A percentile compares a stretch with the other conserved stretches of the same genome.
phyloP scores from a whole-genome alignment of 1,284 basidiomycete species.

The Pseudozyma pruni region DNA sequence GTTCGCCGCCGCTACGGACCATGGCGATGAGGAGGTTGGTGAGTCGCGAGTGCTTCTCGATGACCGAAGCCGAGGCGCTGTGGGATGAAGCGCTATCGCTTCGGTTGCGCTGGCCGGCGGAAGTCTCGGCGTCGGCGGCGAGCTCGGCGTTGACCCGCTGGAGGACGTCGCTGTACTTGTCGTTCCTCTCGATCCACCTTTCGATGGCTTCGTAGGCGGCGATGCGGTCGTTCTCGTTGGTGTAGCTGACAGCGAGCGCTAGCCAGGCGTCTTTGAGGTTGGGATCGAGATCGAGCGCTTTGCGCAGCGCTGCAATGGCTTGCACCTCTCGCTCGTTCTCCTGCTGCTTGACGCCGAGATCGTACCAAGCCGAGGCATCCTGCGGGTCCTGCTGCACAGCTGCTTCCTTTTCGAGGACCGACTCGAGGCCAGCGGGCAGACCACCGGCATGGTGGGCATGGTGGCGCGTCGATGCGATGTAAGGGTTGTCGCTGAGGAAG shows the following conservation, averaged over 20 bases:
- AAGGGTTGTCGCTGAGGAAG: conserved; percentile 64
- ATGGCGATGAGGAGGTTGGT: conserved; percentile 68
- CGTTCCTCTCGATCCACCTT: conserved; percentile 76
- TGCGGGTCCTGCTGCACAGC: conserved; percentile 81
- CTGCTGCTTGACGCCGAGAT: conserved; percentile 95
- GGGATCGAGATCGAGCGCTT: conserved; percentile 82
- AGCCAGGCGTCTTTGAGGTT: conserved; percentile 78
- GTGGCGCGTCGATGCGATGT: conserved; percentile 48
- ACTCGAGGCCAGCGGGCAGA: conserved; percentile 50
- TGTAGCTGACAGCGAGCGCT: conserved; percentile 88
- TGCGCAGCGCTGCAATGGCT: conserved; percentile 85
- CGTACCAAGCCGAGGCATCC: conserved; percentile 83
- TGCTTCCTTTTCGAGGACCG: conserved; percentile 83
- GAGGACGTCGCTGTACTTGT: conserved; percentile 71
- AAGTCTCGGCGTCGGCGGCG: neutral
- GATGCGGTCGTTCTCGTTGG: conserved; percentile 84
- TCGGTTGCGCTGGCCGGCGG: conserved; percentile 11
- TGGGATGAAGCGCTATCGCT: conserved; percentile 36
- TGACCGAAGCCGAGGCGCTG: conserved; percentile 17
- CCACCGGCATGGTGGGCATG: conserved; percentile 40
- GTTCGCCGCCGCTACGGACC: conserved; percentile 55
- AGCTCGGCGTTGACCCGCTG: conserved; percentile 16
- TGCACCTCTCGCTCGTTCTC: conserved; percentile 95
- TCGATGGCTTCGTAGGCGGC: conserved; percentile 80
- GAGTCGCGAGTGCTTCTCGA: conserved; percentile 62